These are phyloP conservation scores for Xylaria castorea DNA, from an alignment of 495 filamentous ascomycete genomes.

Conservation along the genomic window DNA sequence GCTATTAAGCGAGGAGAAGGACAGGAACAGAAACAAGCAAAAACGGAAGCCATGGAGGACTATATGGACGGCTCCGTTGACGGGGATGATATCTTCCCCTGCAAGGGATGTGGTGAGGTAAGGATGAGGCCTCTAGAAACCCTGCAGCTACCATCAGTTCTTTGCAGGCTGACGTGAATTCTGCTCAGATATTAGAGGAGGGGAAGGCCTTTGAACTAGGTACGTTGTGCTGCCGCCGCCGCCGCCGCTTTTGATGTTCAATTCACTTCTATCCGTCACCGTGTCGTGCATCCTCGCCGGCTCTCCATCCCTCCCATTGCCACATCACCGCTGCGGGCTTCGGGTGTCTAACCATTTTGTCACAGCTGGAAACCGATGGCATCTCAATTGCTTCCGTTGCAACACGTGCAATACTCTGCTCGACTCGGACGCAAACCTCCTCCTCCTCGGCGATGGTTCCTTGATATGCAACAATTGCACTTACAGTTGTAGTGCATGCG, in stretches of 20 bases:
- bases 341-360: conserved; percentile 28
- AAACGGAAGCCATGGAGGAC: conserved; percentile 53
- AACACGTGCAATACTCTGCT: conserved; percentile 94
- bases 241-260: not conserved
- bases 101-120: conserved; percentile 98
- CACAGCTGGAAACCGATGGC: conserved; percentile 95
- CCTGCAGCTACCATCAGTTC: not conserved
- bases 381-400: conserved; percentile 99
- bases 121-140: conserved; percentile 25
- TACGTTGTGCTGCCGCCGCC: conserved; percentile 56
- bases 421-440: conserved; percentile 97
- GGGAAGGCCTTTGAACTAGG: conserved; percentile 98
- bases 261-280: not conserved
- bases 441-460: conserved; percentile 95
- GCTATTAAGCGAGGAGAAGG: not conserved
- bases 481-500: conserved; percentile 97
- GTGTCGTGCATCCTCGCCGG: conserved; percentile 2
- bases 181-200: conserved; percentile 85
- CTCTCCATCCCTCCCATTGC: not conserved
- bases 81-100: conserved; percentile 88
- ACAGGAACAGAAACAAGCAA: not conserved
- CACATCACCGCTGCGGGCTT: conserved; percentile 21
- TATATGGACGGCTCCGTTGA: conserved; percentile 86
- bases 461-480: conserved; percentile 99
- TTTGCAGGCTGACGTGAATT: conserved; percentile 9